Conservation (phyloP, 2,329 filamentous ascomycete species). For the Colletotrichum sp. region DNA sequence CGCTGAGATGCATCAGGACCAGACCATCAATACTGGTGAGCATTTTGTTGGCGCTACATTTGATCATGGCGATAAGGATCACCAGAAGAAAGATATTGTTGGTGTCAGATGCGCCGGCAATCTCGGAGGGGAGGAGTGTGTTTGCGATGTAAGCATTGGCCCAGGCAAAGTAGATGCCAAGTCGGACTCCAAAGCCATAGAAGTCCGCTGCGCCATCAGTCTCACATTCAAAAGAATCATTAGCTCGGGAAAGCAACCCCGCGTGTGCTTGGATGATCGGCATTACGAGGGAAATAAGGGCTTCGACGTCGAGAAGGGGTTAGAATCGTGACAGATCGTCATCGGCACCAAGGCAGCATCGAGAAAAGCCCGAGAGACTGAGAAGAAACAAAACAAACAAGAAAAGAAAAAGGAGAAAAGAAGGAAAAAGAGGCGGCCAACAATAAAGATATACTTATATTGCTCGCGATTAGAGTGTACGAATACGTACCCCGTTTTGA, state of each 20-base stretch:
- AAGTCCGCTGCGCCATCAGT: conserved; percentile 31
- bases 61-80: conserved; percentile 30
- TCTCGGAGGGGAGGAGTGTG: conserved; percentile 27
- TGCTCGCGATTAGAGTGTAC: not conserved
- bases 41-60: conserved; percentile 13
- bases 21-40: conserved; percentile 29
- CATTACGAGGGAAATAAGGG: not conserved
- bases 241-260: not conserved
- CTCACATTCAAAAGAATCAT: not conserved
- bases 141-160: conserved; percentile 30
- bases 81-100: conserved; percentile 36
- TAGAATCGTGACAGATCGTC: not conserved
- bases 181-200: conserved; percentile 35
- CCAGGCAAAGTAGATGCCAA: conserved; percentile 37
- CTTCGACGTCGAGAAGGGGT: not conserved
- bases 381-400: not conserved
- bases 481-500: too few species aligned
- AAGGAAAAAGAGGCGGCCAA: too few species aligned
- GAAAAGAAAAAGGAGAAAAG: too few species aligned
- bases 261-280: not conserved
- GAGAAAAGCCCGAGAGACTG: not conserved
- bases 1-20: conserved; percentile 33
- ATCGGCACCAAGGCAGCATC: not conserved
- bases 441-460: not conserved
- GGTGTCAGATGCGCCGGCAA: conserved; percentile 26